Base-by-base conservation (phyloP, 352 stramenopile genomes). In the Plasmopara muralis region DNA sequence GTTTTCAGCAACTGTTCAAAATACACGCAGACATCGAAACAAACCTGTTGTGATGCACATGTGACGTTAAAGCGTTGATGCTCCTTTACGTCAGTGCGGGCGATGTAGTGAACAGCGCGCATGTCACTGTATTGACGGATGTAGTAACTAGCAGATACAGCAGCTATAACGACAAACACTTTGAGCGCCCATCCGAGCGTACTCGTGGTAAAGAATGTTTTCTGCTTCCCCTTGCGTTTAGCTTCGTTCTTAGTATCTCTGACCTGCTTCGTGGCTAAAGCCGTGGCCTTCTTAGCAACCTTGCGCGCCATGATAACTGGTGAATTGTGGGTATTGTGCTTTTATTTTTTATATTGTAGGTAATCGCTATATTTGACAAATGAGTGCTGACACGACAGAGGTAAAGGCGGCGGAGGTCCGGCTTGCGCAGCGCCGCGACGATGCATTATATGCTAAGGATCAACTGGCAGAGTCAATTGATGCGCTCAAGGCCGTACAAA, bases 31-130 rank as follows among this genome's bases (percentile, higher is more conserved):
- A 39, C 5, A 15, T 43, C 31, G 8, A 9, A 51, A 52, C 53
- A 31, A 35, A 87, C 76, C 65, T 76, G 73, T 25, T 68, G 63
- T 30, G 66, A 53, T 50, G 69, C 60, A 39, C 77, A 88, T 13
- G 48, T 50, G 16, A 88, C 53, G 40, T 88, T 76, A 41, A 81
- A 66, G n/a, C 72, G 77, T 33, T 70, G 61, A 47, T 77, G 74
- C 25, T 74, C 52, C n/a, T 62, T 65, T 14, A 68, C 60, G 15
- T 68, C 55, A 5, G 50, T 70, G 20, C 68, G 68, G 12, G 66
- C 55, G 42, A 74, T 64, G 53, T 77, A 77, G 43, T 63, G 53
- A 15, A 50, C 44, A 29, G 46, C 38, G 16, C 41, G 42, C 5
- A 57, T 38, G 15, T 55, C 35, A 49, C 67, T 54, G 41, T 65